Evolutionary conservation across 192 early-diverging fungal species (phyloP), one percentile per base, ranked within the genome.

Genomic region (Funneliformis mosseae): DNA sequence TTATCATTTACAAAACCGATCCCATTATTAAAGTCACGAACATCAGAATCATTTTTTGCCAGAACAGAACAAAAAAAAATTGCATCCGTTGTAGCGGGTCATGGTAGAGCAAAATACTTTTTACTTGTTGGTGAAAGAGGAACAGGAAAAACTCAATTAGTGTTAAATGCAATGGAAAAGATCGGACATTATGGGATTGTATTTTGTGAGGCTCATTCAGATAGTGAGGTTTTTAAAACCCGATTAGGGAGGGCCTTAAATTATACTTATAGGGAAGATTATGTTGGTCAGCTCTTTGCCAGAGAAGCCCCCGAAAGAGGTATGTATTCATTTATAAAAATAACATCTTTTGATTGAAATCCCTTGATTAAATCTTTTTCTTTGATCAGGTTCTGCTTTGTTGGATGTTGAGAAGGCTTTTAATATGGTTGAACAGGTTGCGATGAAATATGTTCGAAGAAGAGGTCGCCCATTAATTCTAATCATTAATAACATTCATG

Each of bases 181-280:
- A 14, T 69, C n/a, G 41, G 41, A 59, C 77, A 79, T 48, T 69
- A 59, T 55, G 77, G 77, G 16, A 8, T 69, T 50, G 77, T 79
- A 70, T 79, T 79, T 70, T 48, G 23, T 41, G 77, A 79, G 0
- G 77, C 77, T 66, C 77, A 79, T 79, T 79, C 77, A 25, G 77
- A 79, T n/a, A 69, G 77, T 70, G 77, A 79, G 23, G 48, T 79
- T n/a, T 79, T 79, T 38, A 79, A 79, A 60, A 41, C 66, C 4
- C 70, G 77, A 21, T 64, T 79, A 48, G 77, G 77, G 9, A 79
- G 59, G 59, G 67, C 77, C 0, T 59, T 79, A 59, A 68, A 38
- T 23, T 79, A 79, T 79, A 70, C 50, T 50, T 79, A 69, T 79
- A 67, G 77, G 38, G 77, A 79, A 59, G 77, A 79, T 39, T 79